Conservation (phyloP, 805 yeast species). For the Kodamaea hsintzibuensis region DNA sequence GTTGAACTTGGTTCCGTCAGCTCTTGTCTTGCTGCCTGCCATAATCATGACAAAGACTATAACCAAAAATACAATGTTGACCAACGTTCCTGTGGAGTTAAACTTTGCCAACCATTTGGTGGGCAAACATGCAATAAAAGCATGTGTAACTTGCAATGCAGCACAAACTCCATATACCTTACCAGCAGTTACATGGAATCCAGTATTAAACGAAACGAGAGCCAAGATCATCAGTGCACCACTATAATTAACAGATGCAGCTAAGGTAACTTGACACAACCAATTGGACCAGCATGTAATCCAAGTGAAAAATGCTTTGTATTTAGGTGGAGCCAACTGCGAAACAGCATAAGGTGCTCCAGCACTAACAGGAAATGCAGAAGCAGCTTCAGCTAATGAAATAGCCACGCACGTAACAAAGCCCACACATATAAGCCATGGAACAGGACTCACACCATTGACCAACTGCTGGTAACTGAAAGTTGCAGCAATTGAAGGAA, state of each 20-base stretch:
- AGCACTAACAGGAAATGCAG: constrained; percentile 66
- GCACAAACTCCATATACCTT: constrained; percentile 53
- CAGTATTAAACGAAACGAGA: constrained; percentile 41
- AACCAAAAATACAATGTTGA: constrained; percentile 49
- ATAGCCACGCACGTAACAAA: constrained; percentile 60
- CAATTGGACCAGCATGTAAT: constrained; percentile 65
- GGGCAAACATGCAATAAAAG: constrained; percentile 52
- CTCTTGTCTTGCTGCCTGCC: constrained; percentile 6
- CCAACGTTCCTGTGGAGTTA: constrained; percentile 50
- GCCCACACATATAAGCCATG: constrained; percentile 57
- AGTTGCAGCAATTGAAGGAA: constrained; percentile 65
- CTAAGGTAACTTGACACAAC: constrained; percentile 61
- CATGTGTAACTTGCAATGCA: constrained; percentile 50
- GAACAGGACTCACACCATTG: constrained; percentile 61
- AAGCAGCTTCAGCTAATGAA: constrained; percentile 64
- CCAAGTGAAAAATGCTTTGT: constrained; percentile 59
- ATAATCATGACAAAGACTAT: constrained; percentile 56
- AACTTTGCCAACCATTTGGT: constrained; percentile 55
- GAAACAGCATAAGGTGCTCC: constrained; percentile 72
- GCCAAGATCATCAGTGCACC: constrained; percentile 60
- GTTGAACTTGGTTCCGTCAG: constrained; percentile 47
- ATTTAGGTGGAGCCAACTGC: constrained; percentile 57
- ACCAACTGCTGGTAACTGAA: constrained; percentile 60
- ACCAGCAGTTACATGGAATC: constrained; percentile 46
- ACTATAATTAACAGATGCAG: constrained; percentile 60